Evolutionary conservation across 768 basidiomycete genomes (phyloP).

Genomic region (Cyathus striatus): DNA sequence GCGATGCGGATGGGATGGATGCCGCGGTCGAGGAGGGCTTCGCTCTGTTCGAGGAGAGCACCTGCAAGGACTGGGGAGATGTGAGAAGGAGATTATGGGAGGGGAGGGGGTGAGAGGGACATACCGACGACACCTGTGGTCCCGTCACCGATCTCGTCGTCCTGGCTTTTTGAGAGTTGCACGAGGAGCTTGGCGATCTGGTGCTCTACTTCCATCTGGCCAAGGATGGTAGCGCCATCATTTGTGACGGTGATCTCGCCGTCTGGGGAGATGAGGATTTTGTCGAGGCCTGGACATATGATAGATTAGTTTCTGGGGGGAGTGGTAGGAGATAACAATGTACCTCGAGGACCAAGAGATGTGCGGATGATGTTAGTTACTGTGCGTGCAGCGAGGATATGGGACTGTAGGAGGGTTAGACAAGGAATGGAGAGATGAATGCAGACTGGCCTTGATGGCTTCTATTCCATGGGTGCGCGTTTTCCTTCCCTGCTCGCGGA

Average conservation of each 20-base stretch:
- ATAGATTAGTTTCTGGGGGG: slow-evolving; percentile 4
- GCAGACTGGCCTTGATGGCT: slow-evolving; percentile 78
- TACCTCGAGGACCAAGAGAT: slow-evolving; percentile 92
- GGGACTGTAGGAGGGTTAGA: slow-evolving; percentile 47
- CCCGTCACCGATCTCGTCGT: slow-evolving; percentile 99
- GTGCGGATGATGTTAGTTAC: slow-evolving; percentile 95
- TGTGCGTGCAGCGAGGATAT: slow-evolving; percentile 92
- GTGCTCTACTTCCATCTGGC: slow-evolving; percentile 99
- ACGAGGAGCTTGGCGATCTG: slow-evolving; percentile 98
- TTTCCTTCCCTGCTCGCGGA: slow-evolving; percentile 90
- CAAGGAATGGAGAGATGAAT: slow-evolving; percentile 7
- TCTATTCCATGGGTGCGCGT: slow-evolving; percentile 88
- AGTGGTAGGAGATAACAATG: slow-evolving; percentile 1
- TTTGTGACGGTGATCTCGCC: slow-evolving; percentile 99
- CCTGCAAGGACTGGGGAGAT: slow-evolving; percentile 86
- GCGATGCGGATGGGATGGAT: slow-evolving; percentile 99
- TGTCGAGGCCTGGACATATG: slow-evolving; percentile 70
- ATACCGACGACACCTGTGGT: slow-evolving; percentile 98
- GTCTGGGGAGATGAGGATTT: slow-evolving; percentile 92
- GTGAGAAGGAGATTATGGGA: slow-evolving; percentile 1
- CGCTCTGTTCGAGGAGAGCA: slow-evolving; percentile 90
- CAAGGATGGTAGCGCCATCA: slow-evolving; percentile 96
- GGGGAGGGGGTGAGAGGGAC: slow-evolving; percentile 23
- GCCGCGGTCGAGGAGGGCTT: slow-evolving; percentile 95
- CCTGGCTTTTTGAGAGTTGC: slow-evolving; percentile 94